Evolutionary conservation across 1,284 basidiomycete species (phyloP).

Genomic region (Cerioporus squamosus): DNA sequence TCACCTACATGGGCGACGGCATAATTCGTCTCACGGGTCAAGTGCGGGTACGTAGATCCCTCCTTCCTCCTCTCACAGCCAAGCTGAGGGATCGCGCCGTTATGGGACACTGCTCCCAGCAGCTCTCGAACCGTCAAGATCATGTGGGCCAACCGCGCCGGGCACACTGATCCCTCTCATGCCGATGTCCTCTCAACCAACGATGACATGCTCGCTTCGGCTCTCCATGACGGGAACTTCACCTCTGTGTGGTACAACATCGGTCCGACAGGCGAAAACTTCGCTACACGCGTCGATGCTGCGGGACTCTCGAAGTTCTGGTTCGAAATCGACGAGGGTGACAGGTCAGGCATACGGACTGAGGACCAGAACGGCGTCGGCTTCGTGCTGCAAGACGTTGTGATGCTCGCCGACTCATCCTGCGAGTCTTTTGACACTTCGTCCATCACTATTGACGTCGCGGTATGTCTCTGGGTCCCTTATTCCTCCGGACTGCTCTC

Average conservation of each 20-base stretch:
- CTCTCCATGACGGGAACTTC: no score
- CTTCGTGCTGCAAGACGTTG: slow-evolving; percentile 4
- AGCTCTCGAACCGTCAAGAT: not conserved
- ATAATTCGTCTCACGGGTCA: slow-evolving; percentile 3
- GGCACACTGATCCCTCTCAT: not conserved
- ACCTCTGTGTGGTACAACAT: no score
- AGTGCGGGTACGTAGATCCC: slow-evolving; percentile 9
- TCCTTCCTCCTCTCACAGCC: no score
- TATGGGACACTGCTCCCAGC: not conserved
- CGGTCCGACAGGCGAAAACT: no score
- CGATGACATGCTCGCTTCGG: no score
- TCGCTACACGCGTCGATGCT: no score
- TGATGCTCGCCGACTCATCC: not conserved
- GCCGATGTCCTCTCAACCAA: no score
- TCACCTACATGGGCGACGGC: slow-evolving; percentile 6
- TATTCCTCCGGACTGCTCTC: no score
- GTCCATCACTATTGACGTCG: not conserved
- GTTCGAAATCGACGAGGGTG: slow-evolving; percentile 10
- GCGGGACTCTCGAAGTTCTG: slow-evolving; percentile 8
- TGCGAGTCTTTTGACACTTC: not conserved
- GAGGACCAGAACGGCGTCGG: slow-evolving; percentile 9
- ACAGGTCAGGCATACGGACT: not conserved
- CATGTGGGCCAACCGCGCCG: slow-evolving; percentile 1
- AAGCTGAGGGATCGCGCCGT: not conserved
- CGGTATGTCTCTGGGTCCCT: not conserved